These are phyloP conservation scores for Isabelozyma pseudorhagii DNA, from an alignment of 805 yeast species.

Conservation along the genomic window DNA sequence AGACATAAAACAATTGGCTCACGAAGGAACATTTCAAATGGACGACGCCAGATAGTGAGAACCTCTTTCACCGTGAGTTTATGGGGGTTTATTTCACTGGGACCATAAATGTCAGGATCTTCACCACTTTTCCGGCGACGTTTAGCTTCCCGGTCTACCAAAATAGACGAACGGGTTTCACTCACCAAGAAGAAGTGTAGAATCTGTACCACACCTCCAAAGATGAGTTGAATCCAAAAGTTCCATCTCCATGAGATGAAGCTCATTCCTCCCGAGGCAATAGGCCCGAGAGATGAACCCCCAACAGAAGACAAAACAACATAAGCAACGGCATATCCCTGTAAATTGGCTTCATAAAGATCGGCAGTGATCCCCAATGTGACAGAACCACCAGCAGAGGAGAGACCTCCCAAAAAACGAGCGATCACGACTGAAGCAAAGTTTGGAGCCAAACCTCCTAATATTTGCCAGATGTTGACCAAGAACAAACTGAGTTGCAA, in stretches of 20 bases:
- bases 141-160: conserved; percentile 35
- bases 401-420: conserved; percentile 26
- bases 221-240: conserved; percentile 32
- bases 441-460: conserved; percentile 29
- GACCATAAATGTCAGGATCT: conserved; percentile 31
- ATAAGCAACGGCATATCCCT: conserved; percentile 30
- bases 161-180: conserved; percentile 31
- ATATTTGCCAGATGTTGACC: conserved; percentile 30
- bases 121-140: conserved; percentile 32
- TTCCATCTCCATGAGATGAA: conserved; percentile 19
- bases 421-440: conserved; percentile 22
- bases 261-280: conserved; percentile 22
- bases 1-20: conserved; percentile 40
- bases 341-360: conserved; percentile 30
- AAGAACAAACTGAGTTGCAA: conserved; percentile 26
- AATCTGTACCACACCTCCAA: conserved; percentile 31
- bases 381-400: conserved; percentile 33
- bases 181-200: conserved; percentile 31
- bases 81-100: conserved; percentile 21
- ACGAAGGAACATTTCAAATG: conserved; percentile 34
- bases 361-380: conserved; percentile 33
- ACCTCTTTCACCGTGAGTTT: conserved; percentile 19
- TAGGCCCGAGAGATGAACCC: conserved; percentile 27
- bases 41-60: conserved; percentile 32
- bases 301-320: conserved; percentile 31